Evolutionary conservation across 1,139 yeast genomes (phyloP), one percentile per base, ranked within the genome.

Genomic region (Scheffersomyces illinoinensis): DNA sequence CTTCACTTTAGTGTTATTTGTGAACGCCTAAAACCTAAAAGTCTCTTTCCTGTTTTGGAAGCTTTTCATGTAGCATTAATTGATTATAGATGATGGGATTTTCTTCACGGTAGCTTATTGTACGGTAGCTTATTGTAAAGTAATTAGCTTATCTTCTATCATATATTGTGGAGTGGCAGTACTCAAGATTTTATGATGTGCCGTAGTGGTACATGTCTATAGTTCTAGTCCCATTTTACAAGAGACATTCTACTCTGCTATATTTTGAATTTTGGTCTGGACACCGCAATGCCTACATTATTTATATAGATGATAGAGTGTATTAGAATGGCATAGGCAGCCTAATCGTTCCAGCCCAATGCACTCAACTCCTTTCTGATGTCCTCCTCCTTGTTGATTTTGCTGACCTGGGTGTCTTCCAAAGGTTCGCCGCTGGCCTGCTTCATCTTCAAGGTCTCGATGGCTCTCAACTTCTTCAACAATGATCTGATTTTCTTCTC

Each of bases 401-500:
- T 96, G 71, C 91, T 83, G 51, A 92, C 79, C 78, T 95, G 99
- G 46, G 98, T 95, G 69, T 90, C 97, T 76, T 95, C 99, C 64
- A 95, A 84, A 62, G 87, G 82, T 64, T 93, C 98, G 55, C 96
- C 97, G 56, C 79, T 81, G 20, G 91, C 91, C 76, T 91, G 95
- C 71, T 93, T 90, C 82, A 85, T 85, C 75, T 93, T 93, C 69
- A 96, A 84, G 56, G 87, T 88, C 73, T 93, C 97, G 66, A 95
- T 95, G 17, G 99, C 98, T 70, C 98, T 85, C 65, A 95, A 83
- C 76, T 96, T 96, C 79, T 95, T 95, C 74, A 93, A 83, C 71
- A 95, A 83, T 26, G 96, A 88, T 72, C 99, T 86, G 64, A 92
- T 89, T 76, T 93, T 93, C 82, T 93, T 95, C 67, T 95, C 98